phyloP scores from a whole-genome alignment of 129 eudicot genomes.

The Pulicaria dysenterica region DNA sequence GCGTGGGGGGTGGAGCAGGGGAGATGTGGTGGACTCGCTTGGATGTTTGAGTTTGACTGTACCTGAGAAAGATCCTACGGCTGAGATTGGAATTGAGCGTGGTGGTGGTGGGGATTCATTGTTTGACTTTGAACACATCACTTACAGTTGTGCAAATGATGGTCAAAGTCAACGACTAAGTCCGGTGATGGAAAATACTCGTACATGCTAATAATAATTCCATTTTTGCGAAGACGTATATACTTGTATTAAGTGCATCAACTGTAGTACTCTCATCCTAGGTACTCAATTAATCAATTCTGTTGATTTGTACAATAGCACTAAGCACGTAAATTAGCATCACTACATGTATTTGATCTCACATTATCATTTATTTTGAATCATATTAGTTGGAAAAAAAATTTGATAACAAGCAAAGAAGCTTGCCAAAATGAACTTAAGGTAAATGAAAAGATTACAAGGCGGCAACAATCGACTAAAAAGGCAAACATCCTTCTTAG shows the following conservation, averaged over 20 bases:
- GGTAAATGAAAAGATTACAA: no score
- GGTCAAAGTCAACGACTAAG: slow-evolving; percentile 18
- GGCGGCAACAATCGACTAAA: no score
- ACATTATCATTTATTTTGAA: no score
- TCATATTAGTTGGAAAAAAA: no score
- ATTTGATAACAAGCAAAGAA: no score
- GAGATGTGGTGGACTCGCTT: slow-evolving; percentile 85
- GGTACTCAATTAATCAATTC: neutral
- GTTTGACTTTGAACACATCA: slow-evolving; percentile 42
- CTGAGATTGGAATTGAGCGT: slow-evolving; percentile 7
- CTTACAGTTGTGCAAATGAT: slow-evolving; percentile 20
- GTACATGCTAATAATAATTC: slow-evolving; percentile 15
- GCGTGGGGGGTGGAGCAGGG: slow-evolving; percentile 79
- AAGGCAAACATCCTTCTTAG: no score
- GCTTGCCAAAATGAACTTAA: no score
- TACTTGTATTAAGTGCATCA: slow-evolving; percentile 4
- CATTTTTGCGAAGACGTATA: neutral
- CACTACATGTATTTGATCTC: no score
- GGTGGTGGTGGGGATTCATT: slow-evolving; percentile 46
- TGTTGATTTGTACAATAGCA: no score
- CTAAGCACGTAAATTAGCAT: no score
- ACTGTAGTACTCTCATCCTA: neutral
- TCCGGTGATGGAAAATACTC: slow-evolving; percentile 24
- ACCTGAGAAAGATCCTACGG: slow-evolving; percentile 16
- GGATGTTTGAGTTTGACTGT: slow-evolving; percentile 39